Conservation (phyloP, 805 yeast genomes). For the Starmerella vitae region DNA sequence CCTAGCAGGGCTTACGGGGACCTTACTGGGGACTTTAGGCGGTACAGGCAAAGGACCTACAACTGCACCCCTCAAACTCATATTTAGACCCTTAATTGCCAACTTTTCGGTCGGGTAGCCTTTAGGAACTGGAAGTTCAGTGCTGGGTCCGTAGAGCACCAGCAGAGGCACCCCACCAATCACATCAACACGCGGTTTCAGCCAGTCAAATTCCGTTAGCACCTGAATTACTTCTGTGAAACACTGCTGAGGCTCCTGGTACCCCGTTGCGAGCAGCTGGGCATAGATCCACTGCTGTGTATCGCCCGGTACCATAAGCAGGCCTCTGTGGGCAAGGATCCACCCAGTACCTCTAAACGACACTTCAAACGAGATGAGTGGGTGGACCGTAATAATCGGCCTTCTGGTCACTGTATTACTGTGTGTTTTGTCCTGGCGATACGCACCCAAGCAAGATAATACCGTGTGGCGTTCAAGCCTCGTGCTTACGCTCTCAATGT, state of each 20-base stretch:
- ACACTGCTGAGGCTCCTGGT: constrained; percentile 40
- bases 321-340: neutral
- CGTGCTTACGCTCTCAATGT: constrained; percentile 58
- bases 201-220: constrained; percentile 37
- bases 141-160: constrained; percentile 29
- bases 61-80: neutral
- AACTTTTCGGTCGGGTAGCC: neutral
- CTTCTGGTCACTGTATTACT: constrained; percentile 44
- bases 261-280: constrained; percentile 42
- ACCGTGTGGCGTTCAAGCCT: constrained; percentile 60
- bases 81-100: neutral
- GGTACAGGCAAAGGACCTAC: constrained; percentile 1
- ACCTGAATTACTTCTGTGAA: constrained; percentile 51
- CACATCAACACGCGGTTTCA: constrained; percentile 59
- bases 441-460: constrained; percentile 67
- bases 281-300: constrained; percentile 38
- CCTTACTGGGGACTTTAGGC: neutral
- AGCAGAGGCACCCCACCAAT: constrained; percentile 43
- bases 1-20: neutral
- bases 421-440: constrained; percentile 62
- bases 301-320: constrained; percentile 10
- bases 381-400: constrained; percentile 56
- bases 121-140: neutral
- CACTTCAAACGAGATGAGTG: no score
- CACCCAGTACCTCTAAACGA: no score